Percentiles rank a stretch among this genome's conserved stretches.
Conservation (phyloP, 2,329 filamentous ascomycete genomes). For the Mycosphaerella sp. region DNA sequence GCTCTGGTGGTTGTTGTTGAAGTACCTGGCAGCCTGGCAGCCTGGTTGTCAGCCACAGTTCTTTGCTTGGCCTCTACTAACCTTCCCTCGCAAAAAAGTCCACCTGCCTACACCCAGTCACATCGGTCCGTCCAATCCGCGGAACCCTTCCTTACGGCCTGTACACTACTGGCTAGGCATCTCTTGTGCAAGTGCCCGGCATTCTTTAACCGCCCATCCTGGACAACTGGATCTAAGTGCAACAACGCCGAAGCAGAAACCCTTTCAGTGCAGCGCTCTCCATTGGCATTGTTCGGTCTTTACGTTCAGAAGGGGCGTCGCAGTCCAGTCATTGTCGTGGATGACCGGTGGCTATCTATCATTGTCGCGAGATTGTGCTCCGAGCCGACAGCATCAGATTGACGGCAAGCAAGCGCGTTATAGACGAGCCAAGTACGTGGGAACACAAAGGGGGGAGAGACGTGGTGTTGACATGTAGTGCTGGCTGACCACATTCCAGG, state of each 20-base stretch:
- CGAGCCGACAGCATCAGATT: not conserved
- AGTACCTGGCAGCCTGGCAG: slow-evolving; percentile 14
- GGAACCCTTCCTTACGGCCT: not conserved
- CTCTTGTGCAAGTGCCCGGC: not conserved
- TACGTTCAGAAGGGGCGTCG: not conserved
- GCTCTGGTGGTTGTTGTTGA: slow-evolving; percentile 6
- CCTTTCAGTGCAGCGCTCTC: not conserved
- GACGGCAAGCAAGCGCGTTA: not conserved
- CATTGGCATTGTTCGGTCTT: not conserved
- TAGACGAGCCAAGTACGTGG: not conserved
- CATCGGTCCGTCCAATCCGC: not conserved
- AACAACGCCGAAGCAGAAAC: not conserved
- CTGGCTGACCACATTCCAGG: not conserved
- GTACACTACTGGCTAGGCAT: not conserved
- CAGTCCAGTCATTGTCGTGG: not conserved
- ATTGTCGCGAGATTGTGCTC: not conserved
- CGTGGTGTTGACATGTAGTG: not conserved
- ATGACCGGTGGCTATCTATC: not conserved
- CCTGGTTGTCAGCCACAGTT: slow-evolving; percentile 10
- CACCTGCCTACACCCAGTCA: slow-evolving; percentile 2
- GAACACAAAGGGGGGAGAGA: not conserved
- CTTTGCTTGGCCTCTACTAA: not conserved
- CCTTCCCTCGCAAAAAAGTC: slow-evolving; percentile 1
- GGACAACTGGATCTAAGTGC: not conserved
- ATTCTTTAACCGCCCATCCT: not conserved